A percentile compares a stretch with the other conserved stretches of the same genome.
Evolutionary conservation across 73 alveolate species (phyloP).

Genomic region (Loxodes magnus): DNA sequence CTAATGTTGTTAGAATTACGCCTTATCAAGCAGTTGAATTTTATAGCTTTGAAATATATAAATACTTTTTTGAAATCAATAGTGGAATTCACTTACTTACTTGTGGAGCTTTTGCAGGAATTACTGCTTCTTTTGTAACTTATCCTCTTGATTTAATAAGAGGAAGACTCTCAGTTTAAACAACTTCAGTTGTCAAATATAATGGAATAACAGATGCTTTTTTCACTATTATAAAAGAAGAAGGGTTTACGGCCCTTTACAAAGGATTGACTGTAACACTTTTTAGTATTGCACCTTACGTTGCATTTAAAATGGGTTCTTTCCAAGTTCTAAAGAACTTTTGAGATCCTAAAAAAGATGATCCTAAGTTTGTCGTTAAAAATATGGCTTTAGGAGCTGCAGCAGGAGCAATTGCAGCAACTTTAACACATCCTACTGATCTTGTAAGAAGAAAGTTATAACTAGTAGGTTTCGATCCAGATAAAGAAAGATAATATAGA

Average conservation of each 20-base stretch:
- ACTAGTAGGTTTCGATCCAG: conserved; percentile 11
- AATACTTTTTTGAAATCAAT: conserved; percentile 17
- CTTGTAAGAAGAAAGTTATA: conserved; percentile 42
- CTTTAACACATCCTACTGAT: conserved; percentile 58
- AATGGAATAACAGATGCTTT: conserved; percentile 25
- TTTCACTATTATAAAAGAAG: conserved; percentile 13
- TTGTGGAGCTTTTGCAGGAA: conserved; percentile 57
- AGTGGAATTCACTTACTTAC: conserved; percentile 18
- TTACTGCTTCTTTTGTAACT: conserved; percentile 41
- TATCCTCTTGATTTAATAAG: conserved; percentile 53
- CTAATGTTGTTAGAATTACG: conserved; percentile 38
- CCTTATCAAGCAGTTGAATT: conserved; percentile 58
- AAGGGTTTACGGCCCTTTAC: conserved; percentile 45
- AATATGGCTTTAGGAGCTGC: conserved; percentile 39
- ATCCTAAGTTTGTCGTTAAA: conserved; percentile 28
- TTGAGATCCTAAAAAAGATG: conserved; percentile 27
- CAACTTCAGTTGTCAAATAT: conserved; percentile 4
- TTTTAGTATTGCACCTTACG: conserved; percentile 56
- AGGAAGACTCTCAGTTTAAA: conserved; percentile 32
- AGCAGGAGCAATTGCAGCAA: conserved; percentile 58
- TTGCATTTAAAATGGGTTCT: conserved; percentile 48
- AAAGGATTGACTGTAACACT: conserved; percentile 60
- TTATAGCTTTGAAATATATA: conserved; percentile 39
- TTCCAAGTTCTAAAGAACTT: conserved; percentile 37
- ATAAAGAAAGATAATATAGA: no score